Percentiles rank a stretch among this genome's conserved stretches.
phyloP scores from a whole-genome alignment of 176 grass and related monocot genomes.

The Oryza brachyantha region DNA sequence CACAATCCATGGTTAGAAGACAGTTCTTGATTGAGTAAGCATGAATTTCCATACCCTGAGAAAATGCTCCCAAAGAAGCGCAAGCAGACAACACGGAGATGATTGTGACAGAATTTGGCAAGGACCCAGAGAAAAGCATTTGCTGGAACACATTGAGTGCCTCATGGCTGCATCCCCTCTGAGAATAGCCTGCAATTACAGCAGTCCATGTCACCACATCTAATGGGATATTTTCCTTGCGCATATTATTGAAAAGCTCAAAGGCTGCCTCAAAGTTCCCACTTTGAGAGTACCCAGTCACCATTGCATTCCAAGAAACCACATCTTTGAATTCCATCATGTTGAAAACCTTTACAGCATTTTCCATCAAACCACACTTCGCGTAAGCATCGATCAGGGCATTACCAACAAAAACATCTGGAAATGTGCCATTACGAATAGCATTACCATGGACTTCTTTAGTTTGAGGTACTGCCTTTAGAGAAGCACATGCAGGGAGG shows the following conservation, averaged over 20 bases:
- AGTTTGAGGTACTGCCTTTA: slow-evolving; percentile 57
- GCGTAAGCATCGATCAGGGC: slow-evolving; percentile 63
- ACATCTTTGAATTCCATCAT: slow-evolving; percentile 64
- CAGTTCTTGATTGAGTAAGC: slow-evolving; percentile 75
- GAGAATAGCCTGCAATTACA: slow-evolving; percentile 77
- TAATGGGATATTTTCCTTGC: slow-evolving; percentile 55
- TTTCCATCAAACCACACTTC: slow-evolving; percentile 67
- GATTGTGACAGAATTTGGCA: slow-evolving; percentile 75
- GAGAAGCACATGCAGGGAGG: slow-evolving; percentile 86
- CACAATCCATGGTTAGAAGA: slow-evolving; percentile 41
- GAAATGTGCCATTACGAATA: slow-evolving; percentile 60
- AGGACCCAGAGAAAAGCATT: slow-evolving; percentile 57
- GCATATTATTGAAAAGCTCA: slow-evolving; percentile 66
- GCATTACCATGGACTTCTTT: slow-evolving; percentile 82
- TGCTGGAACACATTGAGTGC: slow-evolving; percentile 58
- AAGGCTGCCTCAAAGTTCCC: slow-evolving; percentile 69
- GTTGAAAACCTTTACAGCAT: slow-evolving; percentile 72
- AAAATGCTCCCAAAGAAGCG: slow-evolving; percentile 69
- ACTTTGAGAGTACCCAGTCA: slow-evolving; percentile 79
- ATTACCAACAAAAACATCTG: slow-evolving; percentile 78
- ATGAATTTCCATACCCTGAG: slow-evolving; percentile 74
- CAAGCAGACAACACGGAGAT: slow-evolving; percentile 80
- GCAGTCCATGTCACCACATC: slow-evolving; percentile 76
- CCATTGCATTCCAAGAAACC: slow-evolving; percentile 75
- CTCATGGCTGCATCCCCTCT: slow-evolving; percentile 62